Percentiles rank a stretch among this genome's conserved stretches.
Conservation (phyloP, 768 basidiomycete species). For the Trametes maxima region DNA sequence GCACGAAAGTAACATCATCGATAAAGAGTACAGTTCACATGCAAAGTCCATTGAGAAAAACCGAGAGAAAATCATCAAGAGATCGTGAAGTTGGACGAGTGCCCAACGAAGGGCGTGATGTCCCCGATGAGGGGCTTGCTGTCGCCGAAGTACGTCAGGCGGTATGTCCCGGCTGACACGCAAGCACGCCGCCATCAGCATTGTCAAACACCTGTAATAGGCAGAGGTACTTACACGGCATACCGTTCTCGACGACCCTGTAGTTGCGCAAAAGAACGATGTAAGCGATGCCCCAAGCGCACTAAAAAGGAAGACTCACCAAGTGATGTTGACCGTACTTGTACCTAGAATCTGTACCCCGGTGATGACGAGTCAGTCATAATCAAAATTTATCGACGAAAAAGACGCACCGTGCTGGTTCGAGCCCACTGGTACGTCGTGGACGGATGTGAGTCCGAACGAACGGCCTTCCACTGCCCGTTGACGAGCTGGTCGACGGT, state of each 20-base stretch:
- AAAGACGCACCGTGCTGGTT: slow-evolving; percentile 49
- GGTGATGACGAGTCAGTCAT: background rate
- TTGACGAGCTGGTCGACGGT: slow-evolving; percentile 58
- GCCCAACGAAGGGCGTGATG: slow-evolving; percentile 63
- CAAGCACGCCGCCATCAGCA: background rate
- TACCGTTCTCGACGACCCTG: slow-evolving; percentile 66
- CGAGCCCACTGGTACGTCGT: slow-evolving; percentile 69
- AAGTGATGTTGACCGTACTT: slow-evolving; percentile 67
- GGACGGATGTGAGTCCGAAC: slow-evolving; percentile 80
- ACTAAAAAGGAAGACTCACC: slow-evolving; percentile 45
- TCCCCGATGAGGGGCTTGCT: slow-evolving; percentile 68
- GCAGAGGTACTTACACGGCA: slow-evolving; percentile 47
- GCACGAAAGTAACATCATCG: background rate
- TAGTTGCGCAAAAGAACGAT: background rate
- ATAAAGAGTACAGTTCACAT: background rate
- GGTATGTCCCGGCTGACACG: slow-evolving; percentile 64
- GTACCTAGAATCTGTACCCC: slow-evolving; percentile 51
- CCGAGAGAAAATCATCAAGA: background rate
- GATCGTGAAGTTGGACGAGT: slow-evolving; percentile 60
- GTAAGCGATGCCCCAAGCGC: background rate
- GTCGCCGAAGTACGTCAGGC: slow-evolving; percentile 72
- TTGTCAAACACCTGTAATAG: background rate
- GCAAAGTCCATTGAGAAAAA: background rate
- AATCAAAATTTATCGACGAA: background rate
- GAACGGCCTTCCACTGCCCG: slow-evolving; percentile 54